Conservation (phyloP, 805 yeast species). For the Barnettozyma salicaria region DNA sequence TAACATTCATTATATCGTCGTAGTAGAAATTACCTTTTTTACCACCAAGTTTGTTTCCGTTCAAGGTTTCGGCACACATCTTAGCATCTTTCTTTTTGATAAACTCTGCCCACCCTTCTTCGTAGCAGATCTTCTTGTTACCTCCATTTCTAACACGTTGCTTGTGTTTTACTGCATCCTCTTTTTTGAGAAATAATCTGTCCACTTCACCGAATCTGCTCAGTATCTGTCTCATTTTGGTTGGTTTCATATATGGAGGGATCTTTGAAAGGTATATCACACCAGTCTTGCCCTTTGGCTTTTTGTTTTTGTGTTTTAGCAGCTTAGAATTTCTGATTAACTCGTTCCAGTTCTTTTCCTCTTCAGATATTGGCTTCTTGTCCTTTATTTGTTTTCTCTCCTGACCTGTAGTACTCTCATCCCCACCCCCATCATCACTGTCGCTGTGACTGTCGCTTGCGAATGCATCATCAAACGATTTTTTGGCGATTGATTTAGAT, state of each 20-base stretch:
- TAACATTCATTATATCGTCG: constrained; percentile 89
- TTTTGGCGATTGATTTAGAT: constrained; percentile 8
- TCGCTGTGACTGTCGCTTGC: constrained; percentile 13
- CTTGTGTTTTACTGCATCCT: constrained; percentile 57
- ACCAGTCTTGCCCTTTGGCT: constrained; percentile 65
- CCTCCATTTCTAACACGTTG: constrained; percentile 82
- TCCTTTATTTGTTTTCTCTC: constrained; percentile 15
- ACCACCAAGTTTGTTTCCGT: constrained; percentile 88
- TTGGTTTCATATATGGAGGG: constrained; percentile 97
- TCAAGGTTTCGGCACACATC: constrained; percentile 76
- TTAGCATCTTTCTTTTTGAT: constrained; percentile 80
- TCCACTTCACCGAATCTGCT: constrained; percentile 83
- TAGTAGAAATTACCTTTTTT: constrained; percentile 85
- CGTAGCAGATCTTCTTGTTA: constrained; percentile 78
- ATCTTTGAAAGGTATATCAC: constrained; percentile 87
- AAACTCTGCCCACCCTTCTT: constrained; percentile 98
- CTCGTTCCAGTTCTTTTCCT: constrained; percentile 28
- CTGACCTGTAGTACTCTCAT: constrained; percentile 20
- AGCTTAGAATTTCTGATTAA: constrained; percentile 53
- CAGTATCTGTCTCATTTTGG: constrained; percentile 76
- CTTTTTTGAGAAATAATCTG: constrained; percentile 81
- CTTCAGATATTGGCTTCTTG: constrained; percentile 15
- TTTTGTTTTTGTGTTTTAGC: constrained; percentile 49
- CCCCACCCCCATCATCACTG: constrained; percentile 17
- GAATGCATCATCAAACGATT: constrained; percentile 17